Conservation (phyloP, 441 rosid species). For the Brassica hybrid region DNA sequence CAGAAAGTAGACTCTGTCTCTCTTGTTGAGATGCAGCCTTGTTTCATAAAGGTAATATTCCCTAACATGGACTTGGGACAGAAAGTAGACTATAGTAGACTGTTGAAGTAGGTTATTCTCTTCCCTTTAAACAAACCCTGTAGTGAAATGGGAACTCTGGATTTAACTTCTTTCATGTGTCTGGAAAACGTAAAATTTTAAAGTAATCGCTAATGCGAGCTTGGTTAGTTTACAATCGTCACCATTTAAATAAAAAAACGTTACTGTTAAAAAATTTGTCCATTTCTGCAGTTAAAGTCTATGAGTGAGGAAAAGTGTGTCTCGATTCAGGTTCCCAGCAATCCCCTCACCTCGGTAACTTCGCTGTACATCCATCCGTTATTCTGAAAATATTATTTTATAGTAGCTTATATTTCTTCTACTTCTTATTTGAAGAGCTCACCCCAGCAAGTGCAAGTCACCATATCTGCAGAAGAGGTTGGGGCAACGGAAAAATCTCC, state of each 20-base stretch:
- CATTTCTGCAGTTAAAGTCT: constrained; percentile 64
- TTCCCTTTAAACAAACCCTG: not conserved
- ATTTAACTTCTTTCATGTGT: constrained; percentile 25
- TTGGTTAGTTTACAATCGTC: constrained; percentile 7
- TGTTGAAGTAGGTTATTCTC: constrained; percentile 19
- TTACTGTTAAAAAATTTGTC: constrained; percentile 20
- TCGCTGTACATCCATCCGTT: constrained; percentile 31
- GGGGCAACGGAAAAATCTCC: constrained; percentile 89
- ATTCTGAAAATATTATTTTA: constrained; percentile 18
- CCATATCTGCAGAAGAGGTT: constrained; percentile 87
- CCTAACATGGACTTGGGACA: too few relatives aligned
- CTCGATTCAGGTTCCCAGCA: constrained; percentile 68
- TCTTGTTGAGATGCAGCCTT: constrained; percentile 73
- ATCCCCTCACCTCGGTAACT: constrained; percentile 65
- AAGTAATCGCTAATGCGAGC: constrained; percentile 4
- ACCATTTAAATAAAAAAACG: not conserved
- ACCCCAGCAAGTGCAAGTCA: constrained; percentile 67
- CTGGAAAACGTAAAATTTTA: constrained; percentile 20
- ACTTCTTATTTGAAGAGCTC: constrained; percentile 53
- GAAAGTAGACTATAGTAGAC: constrained; percentile 12
- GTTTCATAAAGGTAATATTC: constrained; percentile 76
- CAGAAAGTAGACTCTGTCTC: constrained; percentile 74
- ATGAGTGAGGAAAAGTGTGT: constrained; percentile 71
- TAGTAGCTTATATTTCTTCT: constrained; percentile 17
- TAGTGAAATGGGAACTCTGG: not conserved